Base-by-base conservation (phyloP, 2,329 filamentous ascomycete species). In the Raffaelea ambrosiae region DNA sequence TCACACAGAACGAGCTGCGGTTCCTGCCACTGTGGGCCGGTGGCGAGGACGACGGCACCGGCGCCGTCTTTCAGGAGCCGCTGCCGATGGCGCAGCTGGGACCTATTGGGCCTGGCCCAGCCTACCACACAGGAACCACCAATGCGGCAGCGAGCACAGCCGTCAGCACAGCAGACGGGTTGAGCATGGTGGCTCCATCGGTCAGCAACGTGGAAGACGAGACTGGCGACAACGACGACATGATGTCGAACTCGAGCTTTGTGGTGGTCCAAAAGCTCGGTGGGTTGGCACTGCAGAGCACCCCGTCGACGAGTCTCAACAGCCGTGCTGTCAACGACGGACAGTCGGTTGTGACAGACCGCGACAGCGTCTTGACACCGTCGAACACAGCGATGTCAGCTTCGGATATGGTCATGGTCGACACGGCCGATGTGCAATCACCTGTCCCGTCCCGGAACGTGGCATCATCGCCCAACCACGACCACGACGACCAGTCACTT, bases 1-100 rank as follows among this genome's bases (percentile, higher is more conserved):
- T 86, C 2, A 63, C 64, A 1, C 69, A 77, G 8, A 3, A 74
- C 2, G 82, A 86, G 62, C 72, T 77, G 53, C 75, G 75, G 48
- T 85, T 73, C 53, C 66, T 86, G 3, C 81, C 83, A 0, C 64
- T 84, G 4, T 86, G 80, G 80, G 81, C 79, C 0, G 81, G 76
- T 4, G 82, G 67, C 1, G 60, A 65, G 40, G 66, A 77, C 49
- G 74, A 78, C 52, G 69, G 69, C 16, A 73, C 70, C 4, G 72
- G 73, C 20, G 71, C 71, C 5, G 71, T 77, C 1, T 74, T 72
- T 47, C 66, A 71, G 52, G 49, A 60, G 0, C 52, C 54, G 3
- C 61, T 73, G 13, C 71, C 71, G 0, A 62, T 63, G 1, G 61
- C 71, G 1, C 61, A 68, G 1, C 63, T 71, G 57, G 72, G 71